Evolutionary conservation across 805 yeast species (phyloP).

Genomic region (Huiozyma sinensis): DNA sequence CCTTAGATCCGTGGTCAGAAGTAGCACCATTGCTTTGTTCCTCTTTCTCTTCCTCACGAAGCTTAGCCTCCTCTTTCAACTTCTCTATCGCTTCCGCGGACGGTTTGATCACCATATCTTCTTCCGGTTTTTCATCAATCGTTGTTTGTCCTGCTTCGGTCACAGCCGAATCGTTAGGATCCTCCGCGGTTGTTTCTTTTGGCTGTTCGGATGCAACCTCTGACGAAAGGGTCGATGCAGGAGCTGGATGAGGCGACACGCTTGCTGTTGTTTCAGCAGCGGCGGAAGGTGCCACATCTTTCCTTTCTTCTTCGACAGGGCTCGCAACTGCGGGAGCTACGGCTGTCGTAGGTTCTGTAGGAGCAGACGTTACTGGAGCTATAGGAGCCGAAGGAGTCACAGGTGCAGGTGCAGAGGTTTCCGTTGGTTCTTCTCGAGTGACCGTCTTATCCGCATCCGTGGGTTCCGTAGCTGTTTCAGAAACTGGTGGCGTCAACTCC

Average conservation of each 20-base stretch:
- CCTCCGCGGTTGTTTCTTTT: background rate
- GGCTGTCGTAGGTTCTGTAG: conserved; percentile 1
- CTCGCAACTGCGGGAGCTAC: background rate
- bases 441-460: background rate
- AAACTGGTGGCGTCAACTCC: background rate
- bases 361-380: background rate
- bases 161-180: background rate
- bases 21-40: conserved; percentile 3
- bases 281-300: too few relatives aligned
- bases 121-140: conserved; percentile 1
- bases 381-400: background rate
- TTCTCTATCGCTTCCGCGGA: conserved; percentile 31
- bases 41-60: conserved; percentile 28
- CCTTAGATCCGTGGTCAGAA: background rate
- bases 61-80: conserved; percentile 31
- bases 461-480: background rate
- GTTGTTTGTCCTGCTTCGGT: background rate
- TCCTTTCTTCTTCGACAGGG: too few relatives aligned
- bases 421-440: background rate
- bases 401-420: background rate
- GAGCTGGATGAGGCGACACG: too few relatives aligned
- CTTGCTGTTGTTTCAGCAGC: too few relatives aligned
- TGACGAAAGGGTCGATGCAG: too few relatives aligned
- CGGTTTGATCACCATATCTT: conserved; percentile 23
- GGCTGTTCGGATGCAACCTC: too few relatives aligned